A percentile compares a stretch with the other conserved stretches of the same genome.
phyloP scores from a whole-genome alignment of 1,284 basidiomycete genomes.

The Lentinus polychrous region DNA sequence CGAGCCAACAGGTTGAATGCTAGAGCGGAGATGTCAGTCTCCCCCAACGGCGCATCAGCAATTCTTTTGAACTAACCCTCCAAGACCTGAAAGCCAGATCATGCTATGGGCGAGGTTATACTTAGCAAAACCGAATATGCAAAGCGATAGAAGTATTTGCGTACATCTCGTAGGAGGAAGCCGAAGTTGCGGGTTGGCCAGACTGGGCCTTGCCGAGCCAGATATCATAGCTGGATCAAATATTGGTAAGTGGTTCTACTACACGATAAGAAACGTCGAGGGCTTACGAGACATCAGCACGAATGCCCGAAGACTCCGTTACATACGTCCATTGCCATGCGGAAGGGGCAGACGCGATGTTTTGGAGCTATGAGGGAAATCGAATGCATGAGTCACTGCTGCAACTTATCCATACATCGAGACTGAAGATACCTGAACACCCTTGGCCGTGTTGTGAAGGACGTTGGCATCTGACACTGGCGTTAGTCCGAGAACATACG shows the following conservation, averaged over 20 bases:
- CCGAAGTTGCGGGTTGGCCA: constrained; percentile 38
- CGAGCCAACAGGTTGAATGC: constrained; percentile 50
- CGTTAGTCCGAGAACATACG: background rate
- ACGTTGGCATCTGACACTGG: constrained; percentile 36
- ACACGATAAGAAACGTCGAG: background rate
- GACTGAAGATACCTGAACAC: constrained; percentile 32
- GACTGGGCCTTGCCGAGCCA: constrained; percentile 40
- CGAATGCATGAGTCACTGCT: background rate
- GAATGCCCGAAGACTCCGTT: constrained; percentile 35
- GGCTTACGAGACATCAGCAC: constrained; percentile 48
- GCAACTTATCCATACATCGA: background rate
- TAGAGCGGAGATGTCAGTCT: constrained; percentile 12
- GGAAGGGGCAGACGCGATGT: constrained; percentile 39
- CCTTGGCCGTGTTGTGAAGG: constrained; percentile 36
- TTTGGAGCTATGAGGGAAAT: constrained; percentile 29
- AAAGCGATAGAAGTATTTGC: constrained; percentile 9
- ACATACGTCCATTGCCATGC: constrained; percentile 45
- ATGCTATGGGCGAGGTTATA: constrained; percentile 29
- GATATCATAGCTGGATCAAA: constrained; percentile 42
- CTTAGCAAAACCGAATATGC: background rate
- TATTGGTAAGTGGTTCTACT: background rate
- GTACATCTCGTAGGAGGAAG: constrained; percentile 51
- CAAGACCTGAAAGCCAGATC: constrained; percentile 57
- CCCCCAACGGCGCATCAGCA: background rate
- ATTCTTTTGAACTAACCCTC: constrained; percentile 31